A percentile compares a stretch with the other conserved stretches of the same genome.
Conservation (phyloP, 495 filamentous ascomycete genomes). For the Aspergillus mulundensis region DNA sequence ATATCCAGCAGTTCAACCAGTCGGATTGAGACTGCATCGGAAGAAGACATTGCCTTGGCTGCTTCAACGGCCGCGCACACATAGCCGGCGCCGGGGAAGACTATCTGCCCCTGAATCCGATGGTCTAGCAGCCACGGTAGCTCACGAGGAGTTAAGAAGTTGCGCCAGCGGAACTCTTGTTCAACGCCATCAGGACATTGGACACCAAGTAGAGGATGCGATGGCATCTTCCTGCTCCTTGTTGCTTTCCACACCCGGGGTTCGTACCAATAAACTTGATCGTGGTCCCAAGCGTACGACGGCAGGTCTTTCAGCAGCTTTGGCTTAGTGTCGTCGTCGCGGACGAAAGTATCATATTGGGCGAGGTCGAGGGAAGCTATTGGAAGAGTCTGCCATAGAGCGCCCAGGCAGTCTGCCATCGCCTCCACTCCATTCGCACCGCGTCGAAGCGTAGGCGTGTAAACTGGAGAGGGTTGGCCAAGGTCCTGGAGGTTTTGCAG, state of each 20-base stretch:
- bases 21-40: background rate
- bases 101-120: constrained; percentile 32
- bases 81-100: constrained; percentile 62
- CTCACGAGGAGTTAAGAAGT: constrained; percentile 29
- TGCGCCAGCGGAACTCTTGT: constrained; percentile 30
- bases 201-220: constrained; percentile 33
- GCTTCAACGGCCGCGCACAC: constrained; percentile 56
- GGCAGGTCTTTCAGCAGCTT: constrained; percentile 42
- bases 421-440: constrained; percentile 32
- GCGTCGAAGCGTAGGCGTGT: constrained; percentile 36
- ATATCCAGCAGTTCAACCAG: constrained; percentile 20
- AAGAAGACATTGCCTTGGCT: no score
- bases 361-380: background rate
- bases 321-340: background rate
- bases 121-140: constrained; percentile 42
- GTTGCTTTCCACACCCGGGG: constrained; percentile 33
- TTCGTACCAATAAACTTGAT: constrained; percentile 44
- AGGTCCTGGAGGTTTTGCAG: constrained; percentile 35
- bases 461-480: constrained; percentile 23
- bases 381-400: background rate
- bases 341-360: background rate
- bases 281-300: constrained; percentile 50
- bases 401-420: constrained; percentile 41
- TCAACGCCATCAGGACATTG: constrained; percentile 17
- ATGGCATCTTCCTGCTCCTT: constrained; percentile 10